A percentile compares a stretch with the other conserved stretches of the same genome.
Evolutionary conservation across 2,329 filamentous ascomycete genomes (phyloP).

Genomic region (Pseudocercospora ulei): DNA sequence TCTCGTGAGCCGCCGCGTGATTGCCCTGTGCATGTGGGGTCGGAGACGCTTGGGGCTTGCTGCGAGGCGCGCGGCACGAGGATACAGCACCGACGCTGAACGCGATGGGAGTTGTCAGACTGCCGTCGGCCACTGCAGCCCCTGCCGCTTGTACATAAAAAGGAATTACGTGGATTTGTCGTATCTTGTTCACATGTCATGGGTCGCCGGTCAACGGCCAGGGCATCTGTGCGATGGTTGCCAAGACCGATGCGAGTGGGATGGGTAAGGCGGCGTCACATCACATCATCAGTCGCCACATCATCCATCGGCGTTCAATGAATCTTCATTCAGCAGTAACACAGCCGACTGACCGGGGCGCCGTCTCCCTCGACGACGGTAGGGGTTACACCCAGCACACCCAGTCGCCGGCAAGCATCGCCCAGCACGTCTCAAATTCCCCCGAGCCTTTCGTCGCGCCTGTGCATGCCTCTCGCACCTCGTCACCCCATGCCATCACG

Average conservation of each 20-base stretch:
- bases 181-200: not conserved
- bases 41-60: too few relatives aligned
- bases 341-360: constrained; percentile 16
- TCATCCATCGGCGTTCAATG: constrained; percentile 17
- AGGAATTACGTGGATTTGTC: constrained; percentile 5
- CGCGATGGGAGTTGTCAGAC: too few relatives aligned
- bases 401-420: constrained; percentile 9
- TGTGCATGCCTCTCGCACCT: constrained; percentile 22
- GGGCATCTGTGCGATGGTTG: too few relatives aligned
- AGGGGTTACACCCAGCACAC: constrained; percentile 8
- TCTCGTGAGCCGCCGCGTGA: constrained; percentile 33
- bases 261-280: too few relatives aligned
- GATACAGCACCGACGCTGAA: not conserved
- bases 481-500: constrained; percentile 13
- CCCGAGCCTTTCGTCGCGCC: constrained; percentile 16
- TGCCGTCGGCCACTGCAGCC: too few relatives aligned
- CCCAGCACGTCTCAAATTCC: constrained; percentile 13
- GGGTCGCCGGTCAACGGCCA: not conserved
- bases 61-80: too few relatives aligned
- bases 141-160: constrained; percentile 4
- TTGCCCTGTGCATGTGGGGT: too few relatives aligned
- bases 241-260: too few relatives aligned
- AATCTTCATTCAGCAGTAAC: constrained; percentile 22
- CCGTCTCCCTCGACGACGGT: constrained; percentile 11
- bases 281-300: too few relatives aligned